Percentiles rank a stretch among this genome's conserved stretches.
phyloP scores from a whole-genome alignment of 306 rosid genomes.

The Lotus japonicus region DNA sequence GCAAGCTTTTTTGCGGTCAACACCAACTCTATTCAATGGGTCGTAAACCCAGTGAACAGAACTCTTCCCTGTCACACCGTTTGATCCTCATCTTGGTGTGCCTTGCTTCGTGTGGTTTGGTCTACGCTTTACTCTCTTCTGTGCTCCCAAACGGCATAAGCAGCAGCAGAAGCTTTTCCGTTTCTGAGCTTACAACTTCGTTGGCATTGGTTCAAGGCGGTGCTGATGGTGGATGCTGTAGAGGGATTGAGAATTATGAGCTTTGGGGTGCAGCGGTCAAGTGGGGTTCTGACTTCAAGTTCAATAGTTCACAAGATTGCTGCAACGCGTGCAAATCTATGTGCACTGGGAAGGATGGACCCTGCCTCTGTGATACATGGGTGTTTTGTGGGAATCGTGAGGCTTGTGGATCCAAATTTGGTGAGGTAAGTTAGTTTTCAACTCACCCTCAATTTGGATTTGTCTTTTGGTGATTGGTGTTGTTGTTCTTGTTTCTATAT shows the following conservation, averaged over 20 bases:
- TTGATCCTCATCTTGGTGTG: slow-evolving; percentile 36
- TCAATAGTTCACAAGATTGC: slow-evolving; percentile 58
- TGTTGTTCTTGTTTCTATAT: not conserved
- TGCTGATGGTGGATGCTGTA: slow-evolving; percentile 44
- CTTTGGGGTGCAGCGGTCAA: slow-evolving; percentile 92
- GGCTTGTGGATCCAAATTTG: slow-evolving; percentile 72
- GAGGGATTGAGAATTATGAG: slow-evolving; percentile 74
- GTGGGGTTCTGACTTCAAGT: slow-evolving; percentile 90
- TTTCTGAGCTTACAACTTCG: slow-evolving; percentile 14
- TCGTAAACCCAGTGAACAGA: slow-evolving; percentile 51
- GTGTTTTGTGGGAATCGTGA: slow-evolving; percentile 72
- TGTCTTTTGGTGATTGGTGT: not conserved
- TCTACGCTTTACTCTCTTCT: slow-evolving; percentile 47
- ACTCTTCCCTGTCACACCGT: slow-evolving; percentile 28
- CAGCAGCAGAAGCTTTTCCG: slow-evolving; percentile 1
- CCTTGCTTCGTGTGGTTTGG: slow-evolving; percentile 53
- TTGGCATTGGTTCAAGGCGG: slow-evolving; percentile 23
- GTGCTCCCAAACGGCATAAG: slow-evolving; percentile 23
- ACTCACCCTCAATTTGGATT: not conserved
- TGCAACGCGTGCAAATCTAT: slow-evolving; percentile 82
- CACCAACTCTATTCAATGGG: slow-evolving; percentile 49
- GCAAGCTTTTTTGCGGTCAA: slow-evolving; percentile 30
- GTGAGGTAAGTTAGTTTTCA: slow-evolving; percentile 58
- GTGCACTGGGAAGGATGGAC: slow-evolving; percentile 85
- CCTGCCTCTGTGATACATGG: slow-evolving; percentile 88